phyloP scores from a whole-genome alignment of 2,329 filamentous ascomycete species.

The Cercospora brassicicola region DNA sequence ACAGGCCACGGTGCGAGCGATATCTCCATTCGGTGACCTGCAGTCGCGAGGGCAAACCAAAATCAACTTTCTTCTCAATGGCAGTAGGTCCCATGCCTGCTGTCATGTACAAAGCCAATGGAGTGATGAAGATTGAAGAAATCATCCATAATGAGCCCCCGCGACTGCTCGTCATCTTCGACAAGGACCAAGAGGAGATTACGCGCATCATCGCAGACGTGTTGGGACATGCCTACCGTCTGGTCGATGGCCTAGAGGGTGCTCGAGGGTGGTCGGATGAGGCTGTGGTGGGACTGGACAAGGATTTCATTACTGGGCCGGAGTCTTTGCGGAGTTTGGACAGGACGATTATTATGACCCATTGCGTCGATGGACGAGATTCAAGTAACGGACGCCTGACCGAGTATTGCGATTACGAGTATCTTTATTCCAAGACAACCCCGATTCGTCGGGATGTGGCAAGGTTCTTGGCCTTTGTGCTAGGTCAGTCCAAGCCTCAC shows the following conservation, averaged over 20 bases:
- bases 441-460: slow-evolving; percentile 75
- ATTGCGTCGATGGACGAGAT: slow-evolving; percentile 71
- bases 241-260: slow-evolving; percentile 58
- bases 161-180: slow-evolving; percentile 61
- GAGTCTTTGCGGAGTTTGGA: slow-evolving; percentile 59
- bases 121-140: slow-evolving; percentile 37
- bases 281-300: slow-evolving; percentile 67
- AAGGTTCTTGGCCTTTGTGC: slow-evolving; percentile 74
- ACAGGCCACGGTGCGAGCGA: slow-evolving; percentile 37
- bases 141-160: slow-evolving; percentile 40
- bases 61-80: slow-evolving; percentile 15
- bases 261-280: slow-evolving; percentile 58
- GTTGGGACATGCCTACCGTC: slow-evolving; percentile 68
- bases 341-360: slow-evolving; percentile 71
- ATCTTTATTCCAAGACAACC: slow-evolving; percentile 72
- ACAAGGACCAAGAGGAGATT: slow-evolving; percentile 70
- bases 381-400: slow-evolving; percentile 58
- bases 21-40: slow-evolving; percentile 37
- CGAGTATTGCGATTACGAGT: slow-evolving; percentile 76
- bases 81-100: slow-evolving; percentile 20
- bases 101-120: slow-evolving; percentile 30
- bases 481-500: slow-evolving; percentile 77
- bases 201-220: slow-evolving; percentile 76
- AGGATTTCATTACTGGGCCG: slow-evolving; percentile 57
- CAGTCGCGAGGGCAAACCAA: slow-evolving; percentile 22